Evolutionary conservation across 2,329 filamentous ascomycete genomes (phyloP), one percentile per base, ranked within the genome.

Genomic region (Dothideomycetes sp.): DNA sequence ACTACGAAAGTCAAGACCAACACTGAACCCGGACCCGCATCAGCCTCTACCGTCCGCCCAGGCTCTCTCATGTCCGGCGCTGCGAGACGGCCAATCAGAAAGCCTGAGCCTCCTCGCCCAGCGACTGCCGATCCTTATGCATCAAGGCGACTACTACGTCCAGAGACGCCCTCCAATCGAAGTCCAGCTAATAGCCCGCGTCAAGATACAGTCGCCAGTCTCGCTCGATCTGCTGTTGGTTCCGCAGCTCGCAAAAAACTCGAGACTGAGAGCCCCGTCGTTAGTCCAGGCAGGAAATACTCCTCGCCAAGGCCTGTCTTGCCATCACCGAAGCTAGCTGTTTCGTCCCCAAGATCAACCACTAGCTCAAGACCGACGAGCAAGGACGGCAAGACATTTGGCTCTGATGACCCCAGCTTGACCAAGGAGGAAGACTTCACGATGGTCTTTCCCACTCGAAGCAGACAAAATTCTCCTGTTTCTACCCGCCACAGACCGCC

Each of bases 41-140:
- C 22, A 27, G 12, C 22, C 22, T 27, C 22, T 7, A 27, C 22
- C 12, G 7, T 27, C 22, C 57, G 53, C 15, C 58, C 59, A 12
- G 61, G 64, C 22, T 65, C 65, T 4, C 50, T 80, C 9, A 74
- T 76, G 50, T 71, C 74, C 33, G 77, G 74, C 12, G 75, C 76
- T 16, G 70, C 77, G 46, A 66, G 77, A 36, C 69, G 70, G 38
- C 69, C 66, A 14, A 41, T 43, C 31, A 43, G 40, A 27, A 35
- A 57, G 45, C 65, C 66, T 18, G 67, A 71, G 41, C 48, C 68
- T 14, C 53, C 58, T 47, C 57, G 70, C 37, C 69, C 71, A 17
- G 68, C 67, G 27, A 73, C 70, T 10, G 70, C 73, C 19, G 72
- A 75, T 47, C 71, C 72, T 10, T 73, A 72, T 51, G 66, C 62